Percentiles rank a stretch among this genome's conserved stretches.
Conservation (phyloP, 495 filamentous ascomycete genomes). For the Chaetomidium leptoderma region DNA sequence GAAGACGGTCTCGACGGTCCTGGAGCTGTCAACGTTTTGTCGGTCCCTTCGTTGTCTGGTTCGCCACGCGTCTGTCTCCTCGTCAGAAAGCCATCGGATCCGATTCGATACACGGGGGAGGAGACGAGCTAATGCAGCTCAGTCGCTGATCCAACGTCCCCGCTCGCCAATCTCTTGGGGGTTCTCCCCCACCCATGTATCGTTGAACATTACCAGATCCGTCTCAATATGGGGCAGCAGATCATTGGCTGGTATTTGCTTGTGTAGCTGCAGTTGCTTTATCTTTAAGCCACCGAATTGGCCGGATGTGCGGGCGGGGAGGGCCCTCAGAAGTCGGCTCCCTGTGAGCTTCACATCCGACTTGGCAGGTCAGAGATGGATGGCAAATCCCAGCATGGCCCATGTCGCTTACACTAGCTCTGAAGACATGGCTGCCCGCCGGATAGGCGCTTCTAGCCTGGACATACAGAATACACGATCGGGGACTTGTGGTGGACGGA, state of each 20-base stretch:
- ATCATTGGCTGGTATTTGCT: neutral
- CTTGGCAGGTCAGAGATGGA: neutral
- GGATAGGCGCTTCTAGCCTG: neutral
- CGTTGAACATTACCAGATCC: slow-evolving; percentile 6
- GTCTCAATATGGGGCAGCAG: neutral
- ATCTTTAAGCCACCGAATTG: slow-evolving; percentile 17
- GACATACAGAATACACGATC: no score
- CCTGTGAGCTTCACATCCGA: neutral
- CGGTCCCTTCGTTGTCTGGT: neutral
- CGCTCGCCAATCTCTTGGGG: slow-evolving; percentile 11
- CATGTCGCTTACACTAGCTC: neutral
- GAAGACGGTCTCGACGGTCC: no score
- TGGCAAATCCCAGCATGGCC: neutral
- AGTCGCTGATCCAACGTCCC: slow-evolving; percentile 1
- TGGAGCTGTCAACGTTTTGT: neutral
- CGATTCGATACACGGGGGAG: neutral
- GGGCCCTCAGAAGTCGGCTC: neutral
- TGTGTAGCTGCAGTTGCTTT: slow-evolving; percentile 1
- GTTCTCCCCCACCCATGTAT: neutral
- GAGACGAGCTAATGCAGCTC: neutral
- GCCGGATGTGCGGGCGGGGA: neutral
- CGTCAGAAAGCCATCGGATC: neutral
- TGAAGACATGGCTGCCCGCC: neutral
- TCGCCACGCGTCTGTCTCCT: neutral
- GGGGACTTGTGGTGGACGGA: no score